These are phyloP conservation scores for Rhynchospora tenuis DNA, from an alignment of 176 grass and related monocot species.

Conservation along the genomic window DNA sequence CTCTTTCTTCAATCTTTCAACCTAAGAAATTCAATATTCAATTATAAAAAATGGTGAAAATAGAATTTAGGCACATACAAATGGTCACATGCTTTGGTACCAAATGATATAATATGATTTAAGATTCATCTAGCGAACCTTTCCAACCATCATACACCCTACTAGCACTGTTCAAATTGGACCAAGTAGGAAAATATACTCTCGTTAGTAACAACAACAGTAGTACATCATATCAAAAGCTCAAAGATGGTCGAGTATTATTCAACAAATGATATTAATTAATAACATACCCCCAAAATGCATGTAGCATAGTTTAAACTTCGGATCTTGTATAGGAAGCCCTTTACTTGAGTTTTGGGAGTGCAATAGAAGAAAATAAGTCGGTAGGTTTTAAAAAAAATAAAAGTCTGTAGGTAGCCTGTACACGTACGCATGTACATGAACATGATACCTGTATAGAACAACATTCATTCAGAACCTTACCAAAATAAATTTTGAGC, in stretches of 20 bases:
- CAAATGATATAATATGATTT: background rate
- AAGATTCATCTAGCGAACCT: background rate
- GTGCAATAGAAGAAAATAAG: background rate
- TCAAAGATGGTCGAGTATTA: background rate
- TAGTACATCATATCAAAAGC: background rate
- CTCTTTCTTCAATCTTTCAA: conserved; percentile 78
- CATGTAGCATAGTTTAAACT: background rate
- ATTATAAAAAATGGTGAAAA: background rate
- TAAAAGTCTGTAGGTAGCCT: background rate
- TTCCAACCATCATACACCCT: background rate
- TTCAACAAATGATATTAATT: background rate
- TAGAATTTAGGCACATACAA: background rate
- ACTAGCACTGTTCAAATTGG: background rate
- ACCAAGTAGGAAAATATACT: background rate
- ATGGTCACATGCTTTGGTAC: background rate
- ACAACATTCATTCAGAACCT: conserved; percentile 19
- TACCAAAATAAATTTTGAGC: conserved; percentile 67
- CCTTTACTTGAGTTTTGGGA: background rate
- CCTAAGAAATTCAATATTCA: conserved; percentile 29
- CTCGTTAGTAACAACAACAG: background rate
- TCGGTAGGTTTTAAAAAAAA: background rate
- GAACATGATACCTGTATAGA: background rate
- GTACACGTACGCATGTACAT: background rate
- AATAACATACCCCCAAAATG: background rate
- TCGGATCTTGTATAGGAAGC: background rate